Evolutionary conservation across 2,329 filamentous ascomycete species (phyloP).

Genomic region (Cladosporium sp.): DNA sequence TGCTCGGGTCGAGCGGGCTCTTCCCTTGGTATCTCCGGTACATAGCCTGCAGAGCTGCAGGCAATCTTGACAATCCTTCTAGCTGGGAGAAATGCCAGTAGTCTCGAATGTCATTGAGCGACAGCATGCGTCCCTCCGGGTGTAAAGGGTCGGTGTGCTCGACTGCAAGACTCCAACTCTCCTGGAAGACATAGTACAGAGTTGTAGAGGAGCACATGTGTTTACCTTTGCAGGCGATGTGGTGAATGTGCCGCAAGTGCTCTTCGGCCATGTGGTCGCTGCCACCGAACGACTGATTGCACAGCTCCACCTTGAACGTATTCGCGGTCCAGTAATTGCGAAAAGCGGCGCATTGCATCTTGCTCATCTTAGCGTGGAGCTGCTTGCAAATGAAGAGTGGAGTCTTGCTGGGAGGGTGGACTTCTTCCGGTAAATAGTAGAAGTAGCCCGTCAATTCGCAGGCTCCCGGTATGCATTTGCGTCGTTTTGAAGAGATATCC

Average conservation of each 20-base stretch:
- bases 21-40: background rate
- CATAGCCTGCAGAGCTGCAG: background rate
- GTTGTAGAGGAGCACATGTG: background rate
- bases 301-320: background rate
- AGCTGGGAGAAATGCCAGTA: background rate
- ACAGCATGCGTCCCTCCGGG: background rate
- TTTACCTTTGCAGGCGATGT: background rate
- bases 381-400: background rate
- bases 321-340: background rate
- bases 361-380: background rate
- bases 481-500: background rate
- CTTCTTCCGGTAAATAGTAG: background rate
- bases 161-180: background rate
- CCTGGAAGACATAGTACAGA: background rate
- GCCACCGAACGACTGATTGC: background rate
- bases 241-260: background rate
- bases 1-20: background rate
- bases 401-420: background rate
- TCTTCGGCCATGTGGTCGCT: background rate
- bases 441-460: background rate
- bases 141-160: background rate
- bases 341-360: background rate
- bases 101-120: background rate
- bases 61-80: background rate
- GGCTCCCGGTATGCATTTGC: background rate